Percentiles rank a stretch among this genome's conserved stretches.
These are phyloP conservation scores for Suhomyces chickasaworum DNA, from an alignment of 1,139 yeast genomes.

Conservation along the genomic window DNA sequence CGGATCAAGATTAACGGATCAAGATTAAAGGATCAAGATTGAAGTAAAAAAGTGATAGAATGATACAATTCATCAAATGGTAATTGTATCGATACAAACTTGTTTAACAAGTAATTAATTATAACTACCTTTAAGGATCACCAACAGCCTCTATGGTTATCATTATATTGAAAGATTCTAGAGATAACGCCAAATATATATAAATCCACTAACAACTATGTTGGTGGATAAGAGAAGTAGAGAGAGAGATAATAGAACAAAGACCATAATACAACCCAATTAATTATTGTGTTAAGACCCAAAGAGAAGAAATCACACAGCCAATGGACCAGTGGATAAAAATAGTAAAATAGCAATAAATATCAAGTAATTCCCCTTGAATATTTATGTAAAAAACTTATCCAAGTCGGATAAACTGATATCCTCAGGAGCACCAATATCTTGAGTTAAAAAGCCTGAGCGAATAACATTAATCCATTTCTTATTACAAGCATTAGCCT, in stretches of 20 bases:
- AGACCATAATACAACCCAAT: conserved; percentile 13
- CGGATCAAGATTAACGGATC: too few relatives aligned
- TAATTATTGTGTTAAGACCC: conserved; percentile 11
- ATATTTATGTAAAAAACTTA: conserved; percentile 45
- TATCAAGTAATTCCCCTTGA: too few relatives aligned
- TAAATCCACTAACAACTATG: conserved; percentile 3
- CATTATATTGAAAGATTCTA: conserved; percentile 5
- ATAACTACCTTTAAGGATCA: background rate
- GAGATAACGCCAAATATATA: conserved; percentile 9
- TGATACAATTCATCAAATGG: too few relatives aligned
- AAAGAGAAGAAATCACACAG: conserved; percentile 11
- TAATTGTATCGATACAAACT: too few relatives aligned
- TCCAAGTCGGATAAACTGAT: conserved; percentile 73
- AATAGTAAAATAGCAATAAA: conserved; percentile 6
- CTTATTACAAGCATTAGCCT: conserved; percentile 33
- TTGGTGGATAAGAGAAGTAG: conserved; percentile 8
- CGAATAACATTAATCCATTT: conserved; percentile 73
- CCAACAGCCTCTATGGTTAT: conserved; percentile 1
- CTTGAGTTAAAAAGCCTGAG: conserved; percentile 73
- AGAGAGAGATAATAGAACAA: conserved; percentile 9
- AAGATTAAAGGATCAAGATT: too few relatives aligned
- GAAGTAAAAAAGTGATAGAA: too few relatives aligned
- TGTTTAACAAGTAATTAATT: background rate
- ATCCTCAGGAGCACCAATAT: conserved; percentile 77
- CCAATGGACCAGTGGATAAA: conserved; percentile 4